Evolutionary conservation across 306 rosid genomes (phyloP).

Genomic region (Astragalus membranaceus): DNA sequence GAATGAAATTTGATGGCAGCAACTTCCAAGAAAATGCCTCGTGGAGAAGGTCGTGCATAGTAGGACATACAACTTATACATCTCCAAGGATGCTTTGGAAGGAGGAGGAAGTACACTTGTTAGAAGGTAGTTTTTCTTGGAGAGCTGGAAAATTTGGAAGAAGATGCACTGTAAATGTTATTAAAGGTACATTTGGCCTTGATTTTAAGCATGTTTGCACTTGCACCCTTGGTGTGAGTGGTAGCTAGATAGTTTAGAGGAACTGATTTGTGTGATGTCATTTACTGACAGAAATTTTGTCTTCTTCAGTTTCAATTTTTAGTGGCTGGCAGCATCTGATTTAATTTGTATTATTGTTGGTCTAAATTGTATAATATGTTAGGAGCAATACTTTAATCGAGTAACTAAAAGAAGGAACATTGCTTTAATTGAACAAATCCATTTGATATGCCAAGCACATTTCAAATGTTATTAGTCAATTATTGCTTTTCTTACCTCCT

Average conservation of each 20-base stretch:
- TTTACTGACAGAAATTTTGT: neutral
- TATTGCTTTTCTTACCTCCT: too few species aligned
- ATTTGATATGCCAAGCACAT: neutral
- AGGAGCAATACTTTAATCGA: too few species aligned
- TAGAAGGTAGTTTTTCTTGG: neutral
- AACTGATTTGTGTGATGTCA: neutral
- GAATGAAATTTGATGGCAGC: constrained; percentile 33
- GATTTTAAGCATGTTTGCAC: constrained; percentile 8
- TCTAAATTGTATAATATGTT: neutral
- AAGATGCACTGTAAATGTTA: constrained; percentile 14
- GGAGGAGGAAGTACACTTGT: neutral
- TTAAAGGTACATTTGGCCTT: constrained; percentile 27
- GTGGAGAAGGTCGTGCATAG: constrained; percentile 47
- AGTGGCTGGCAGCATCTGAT: neutral
- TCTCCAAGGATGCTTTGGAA: neutral
- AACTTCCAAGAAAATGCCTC: constrained; percentile 59
- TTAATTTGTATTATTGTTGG: neutral
- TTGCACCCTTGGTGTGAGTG: neutral
- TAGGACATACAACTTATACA: neutral
- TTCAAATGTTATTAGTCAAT: neutral
- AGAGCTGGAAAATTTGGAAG: neutral
- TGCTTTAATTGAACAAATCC: too few species aligned
- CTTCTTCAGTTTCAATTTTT: neutral
- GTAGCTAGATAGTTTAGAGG: neutral
- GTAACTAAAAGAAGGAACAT: too few species aligned